Base-by-base conservation (phyloP, 1,139 yeast species). In the Yamadazyma oceani region DNA sequence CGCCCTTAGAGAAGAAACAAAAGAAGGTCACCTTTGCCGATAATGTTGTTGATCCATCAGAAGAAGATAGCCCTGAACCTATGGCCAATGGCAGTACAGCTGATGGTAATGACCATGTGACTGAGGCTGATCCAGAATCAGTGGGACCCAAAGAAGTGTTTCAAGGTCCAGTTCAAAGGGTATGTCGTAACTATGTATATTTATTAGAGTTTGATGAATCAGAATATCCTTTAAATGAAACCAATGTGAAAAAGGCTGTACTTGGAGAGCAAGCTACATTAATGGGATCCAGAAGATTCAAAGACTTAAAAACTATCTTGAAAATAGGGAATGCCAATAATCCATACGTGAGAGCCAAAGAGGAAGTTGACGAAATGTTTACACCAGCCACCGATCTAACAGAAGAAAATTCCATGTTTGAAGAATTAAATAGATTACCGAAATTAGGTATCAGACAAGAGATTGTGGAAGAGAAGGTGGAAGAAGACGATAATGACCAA, bases 101-200 rank as follows among this genome's bases (percentile, higher is more conserved):
- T 9, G 46, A 42, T 6, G 40, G 22, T 14, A 40, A 37, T 4
- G 34, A 29, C 22, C 40, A 22, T 22, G 17, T 12, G 12, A 26
- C 22, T 17, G 38, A 40, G 23, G 39, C 45, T 10, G 36, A 39
- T 12, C 44, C 51, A 12, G 45, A 42, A 30, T 27, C 38, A 26
- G 17, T 21, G 13, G 12, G 39, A 35, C 31, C 21, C n/a, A 48
- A 51, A 13, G 65, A 60, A 30, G 46, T 67, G 0, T 78, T 69
- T 47, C 81, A 81, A 57, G 90, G 92, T 0, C 94, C 94, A 1
- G 55, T 65, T 2, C 87, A 81, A 48, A 66, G 71, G 39, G 77
- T 82, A 1, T 68, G 78, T 1, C 66, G 75, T 27, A 78, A 79
- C 48, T 62, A 62, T 32, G 52, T 83, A 0, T 63, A 69, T 9